Evolutionary conservation across 805 yeast genomes (phyloP), one percentile per base, ranked within the genome.

Genomic region (Diddensiella santjacobensis): DNA sequence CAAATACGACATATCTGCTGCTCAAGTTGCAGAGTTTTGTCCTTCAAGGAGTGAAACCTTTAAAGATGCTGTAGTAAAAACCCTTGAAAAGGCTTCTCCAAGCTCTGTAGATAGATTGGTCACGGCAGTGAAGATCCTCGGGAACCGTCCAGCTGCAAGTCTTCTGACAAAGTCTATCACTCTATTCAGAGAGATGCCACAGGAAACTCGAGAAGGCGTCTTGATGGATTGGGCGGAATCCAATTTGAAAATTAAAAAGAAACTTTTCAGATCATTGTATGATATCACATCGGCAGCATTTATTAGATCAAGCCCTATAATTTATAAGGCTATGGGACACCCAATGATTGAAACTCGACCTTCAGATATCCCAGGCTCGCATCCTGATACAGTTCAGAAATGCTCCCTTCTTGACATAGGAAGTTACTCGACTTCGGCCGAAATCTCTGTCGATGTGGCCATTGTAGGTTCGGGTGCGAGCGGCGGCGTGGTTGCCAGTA

Each of bases 391-490:
- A 8, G 8, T 35, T 35, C 20, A n/a, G 8, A 13, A 35, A n/a
- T 26, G 31, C 31, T 63, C 67, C 61, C 55, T 69, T 50, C 62
- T 55, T 10, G 49, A 53, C 26, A 15, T 52, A 11, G 56, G 54
- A 11, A 45, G 24, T 22, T 41, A 42, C 26, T 22, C 51, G 17
- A 47, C 48, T 3, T 22, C 41, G 15, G 53, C 52, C 3, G 53
- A 50, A 19, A 41, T 55, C 19, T 15, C 36, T 6, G 48, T 49
- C 15, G 59, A 55, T 22, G 59, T 47, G 40, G 56, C 49, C 10
- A 67, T 78, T 33, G 65, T 77, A 35, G 82, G 83, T 2, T 72
- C 79, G 3, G 83, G 83, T 1, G 59, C 74, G 10, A 77, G 80
- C 3, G 78, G 79, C 1, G 79, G 80, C 4, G 81, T 77, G 0